phyloP scores from a whole-genome alignment of 805 yeast genomes.

The Starmerella floris region DNA sequence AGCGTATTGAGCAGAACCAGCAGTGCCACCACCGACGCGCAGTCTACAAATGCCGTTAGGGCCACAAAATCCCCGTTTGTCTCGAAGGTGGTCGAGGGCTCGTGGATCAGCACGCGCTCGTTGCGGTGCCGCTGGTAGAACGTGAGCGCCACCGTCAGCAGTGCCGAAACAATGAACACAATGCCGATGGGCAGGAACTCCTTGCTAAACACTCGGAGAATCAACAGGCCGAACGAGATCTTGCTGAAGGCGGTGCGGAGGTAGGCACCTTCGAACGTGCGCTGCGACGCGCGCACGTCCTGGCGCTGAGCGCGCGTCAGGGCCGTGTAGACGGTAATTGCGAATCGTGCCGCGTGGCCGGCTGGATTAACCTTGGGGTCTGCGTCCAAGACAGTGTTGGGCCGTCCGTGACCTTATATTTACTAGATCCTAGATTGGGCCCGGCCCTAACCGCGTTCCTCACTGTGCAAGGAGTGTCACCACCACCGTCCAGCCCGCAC shows the following conservation, averaged over 20 bases:
- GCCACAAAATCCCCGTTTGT: conserved; percentile 53
- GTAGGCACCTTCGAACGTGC: conserved; percentile 79
- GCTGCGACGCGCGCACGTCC: conserved; percentile 47
- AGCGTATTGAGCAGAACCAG: conserved; percentile 22
- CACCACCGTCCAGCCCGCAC: no score
- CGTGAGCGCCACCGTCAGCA: conserved; percentile 33
- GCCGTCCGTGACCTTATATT: no score
- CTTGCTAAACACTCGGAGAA: conserved; percentile 48
- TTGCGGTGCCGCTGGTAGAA: conserved; percentile 23
- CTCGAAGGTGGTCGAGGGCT: conserved; percentile 33
- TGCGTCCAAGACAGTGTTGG: no score
- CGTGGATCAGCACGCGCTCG: conserved; percentile 30
- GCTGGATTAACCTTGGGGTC: no score
- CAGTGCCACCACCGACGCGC: conserved; percentile 38
- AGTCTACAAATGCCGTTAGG: conserved; percentile 38
- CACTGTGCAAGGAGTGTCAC: no score
- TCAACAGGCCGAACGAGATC: conserved; percentile 49
- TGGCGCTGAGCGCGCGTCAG: conserved; percentile 21
- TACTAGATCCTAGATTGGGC: no score
- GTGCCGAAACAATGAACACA: conserved; percentile 50
- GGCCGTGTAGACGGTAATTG: conserved; percentile 7
- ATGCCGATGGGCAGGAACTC: conserved; percentile 58
- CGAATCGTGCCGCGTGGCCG: no score
- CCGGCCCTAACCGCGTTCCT: no score
- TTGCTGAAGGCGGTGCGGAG: conserved; percentile 58